phyloP scores from a whole-genome alignment of 257 asterid genomes.

The Eustoma russellianum region DNA sequence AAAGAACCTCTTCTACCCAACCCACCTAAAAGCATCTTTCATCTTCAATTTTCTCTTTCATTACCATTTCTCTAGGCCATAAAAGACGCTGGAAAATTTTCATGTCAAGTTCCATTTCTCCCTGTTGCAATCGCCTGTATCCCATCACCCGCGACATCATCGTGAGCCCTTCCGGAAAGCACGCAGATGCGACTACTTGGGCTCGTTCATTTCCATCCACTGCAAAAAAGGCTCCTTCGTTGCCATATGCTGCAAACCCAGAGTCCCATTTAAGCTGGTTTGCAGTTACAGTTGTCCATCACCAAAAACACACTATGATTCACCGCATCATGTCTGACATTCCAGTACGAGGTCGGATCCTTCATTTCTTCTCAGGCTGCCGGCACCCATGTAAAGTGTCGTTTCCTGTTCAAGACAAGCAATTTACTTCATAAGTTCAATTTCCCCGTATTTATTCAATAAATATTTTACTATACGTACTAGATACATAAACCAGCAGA shows the following conservation, averaged over 20 bases:
- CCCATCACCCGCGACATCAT: constrained; percentile 5
- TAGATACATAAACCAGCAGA: background rate
- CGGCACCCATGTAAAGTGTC: constrained; percentile 66
- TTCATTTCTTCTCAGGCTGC: constrained; percentile 97
- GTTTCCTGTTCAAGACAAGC: constrained; percentile 49
- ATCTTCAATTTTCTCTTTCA: constrained; percentile 19
- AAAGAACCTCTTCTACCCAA: constrained; percentile 36
- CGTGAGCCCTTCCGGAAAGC: constrained; percentile 15
- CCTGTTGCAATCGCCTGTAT: constrained; percentile 9
- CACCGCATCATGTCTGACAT: constrained; percentile 7
- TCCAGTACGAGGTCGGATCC: constrained; percentile 3
- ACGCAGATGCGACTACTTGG: constrained; percentile 8
- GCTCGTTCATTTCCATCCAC: constrained; percentile 1
- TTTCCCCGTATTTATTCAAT: too few relatives aligned
- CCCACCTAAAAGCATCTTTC: constrained; percentile 25
- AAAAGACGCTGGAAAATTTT: too few relatives aligned
- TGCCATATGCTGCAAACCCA: background rate
- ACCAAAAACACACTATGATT: background rate
- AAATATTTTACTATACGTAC: constrained; percentile 8
- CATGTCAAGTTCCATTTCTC: constrained; percentile 1
- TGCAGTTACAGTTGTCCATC: constrained; percentile 14
- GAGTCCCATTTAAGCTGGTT: constrained; percentile 4
- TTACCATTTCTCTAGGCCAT: constrained; percentile 12
- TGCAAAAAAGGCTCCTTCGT: too few relatives aligned
- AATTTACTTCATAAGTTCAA: constrained; percentile 25